A percentile compares a stretch with the other conserved stretches of the same genome.
Conservation (phyloP, 768 basidiomycete species). For the Psilocybe subaeruginosa region DNA sequence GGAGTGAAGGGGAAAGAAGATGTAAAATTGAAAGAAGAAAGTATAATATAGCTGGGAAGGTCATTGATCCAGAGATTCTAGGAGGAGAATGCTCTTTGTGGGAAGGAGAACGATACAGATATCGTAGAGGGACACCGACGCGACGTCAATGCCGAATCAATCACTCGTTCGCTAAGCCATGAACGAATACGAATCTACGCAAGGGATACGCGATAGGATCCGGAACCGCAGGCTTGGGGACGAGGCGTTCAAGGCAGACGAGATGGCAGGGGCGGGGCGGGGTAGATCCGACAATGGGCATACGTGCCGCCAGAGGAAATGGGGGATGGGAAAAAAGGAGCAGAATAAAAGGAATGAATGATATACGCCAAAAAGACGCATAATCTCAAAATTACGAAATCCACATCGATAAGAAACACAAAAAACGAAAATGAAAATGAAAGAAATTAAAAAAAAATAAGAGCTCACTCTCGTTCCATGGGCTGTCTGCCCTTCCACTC, state of each 20-base stretch:
- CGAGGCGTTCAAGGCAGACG: background rate
- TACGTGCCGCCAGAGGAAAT: too few species aligned
- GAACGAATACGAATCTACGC: background rate
- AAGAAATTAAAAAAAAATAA: conserved; percentile 9
- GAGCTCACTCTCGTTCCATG: conserved; percentile 67
- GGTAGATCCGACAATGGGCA: background rate
- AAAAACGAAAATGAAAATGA: conserved; percentile 5
- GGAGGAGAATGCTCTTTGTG: too few species aligned
- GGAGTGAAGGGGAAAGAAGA: conserved; percentile 8
- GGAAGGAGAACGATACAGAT: too few species aligned
- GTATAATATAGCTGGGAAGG: too few species aligned
- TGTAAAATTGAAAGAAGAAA: background rate
- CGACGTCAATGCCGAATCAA: background rate
- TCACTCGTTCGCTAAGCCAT: background rate
- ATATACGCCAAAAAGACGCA: too few species aligned
- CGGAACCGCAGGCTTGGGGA: background rate
- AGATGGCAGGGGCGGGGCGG: background rate
- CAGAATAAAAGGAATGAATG: too few species aligned
- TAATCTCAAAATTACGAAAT: background rate
- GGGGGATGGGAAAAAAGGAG: too few species aligned
- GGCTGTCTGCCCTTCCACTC: conserved; percentile 72
- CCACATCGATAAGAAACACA: conserved; percentile 11
- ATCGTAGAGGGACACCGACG: too few species aligned
- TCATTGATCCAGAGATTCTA: too few species aligned
- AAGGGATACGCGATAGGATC: background rate